phyloP scores from a whole-genome alignment of 129 eudicot species.

The Chrysanthemum seticuspe region DNA sequence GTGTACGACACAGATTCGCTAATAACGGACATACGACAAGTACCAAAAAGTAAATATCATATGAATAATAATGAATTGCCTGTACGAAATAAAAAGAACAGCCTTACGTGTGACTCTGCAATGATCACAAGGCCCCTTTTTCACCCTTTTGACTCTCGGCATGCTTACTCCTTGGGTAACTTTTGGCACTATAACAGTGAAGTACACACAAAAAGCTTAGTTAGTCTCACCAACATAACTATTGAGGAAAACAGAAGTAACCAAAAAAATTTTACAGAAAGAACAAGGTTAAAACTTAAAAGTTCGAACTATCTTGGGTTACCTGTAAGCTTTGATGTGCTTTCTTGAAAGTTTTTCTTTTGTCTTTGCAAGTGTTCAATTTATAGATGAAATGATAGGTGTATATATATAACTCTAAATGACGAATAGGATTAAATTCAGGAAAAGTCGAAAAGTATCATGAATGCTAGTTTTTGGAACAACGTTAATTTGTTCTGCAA shows the following conservation, averaged over 20 bases:
- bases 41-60: no score
- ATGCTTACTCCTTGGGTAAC: slow-evolving; percentile 25
- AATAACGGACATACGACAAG: no score
- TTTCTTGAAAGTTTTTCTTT: slow-evolving; percentile 22
- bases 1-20: no score
- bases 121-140: slow-evolving; percentile 42
- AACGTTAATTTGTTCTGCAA: slow-evolving; percentile 5
- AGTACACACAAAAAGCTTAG: background rate
- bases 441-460: background rate
- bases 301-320: background rate
- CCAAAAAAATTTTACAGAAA: background rate
- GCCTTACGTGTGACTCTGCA: slow-evolving; percentile 41
- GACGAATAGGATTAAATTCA: no score
- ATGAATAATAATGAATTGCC: no score
- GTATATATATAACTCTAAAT: background rate
- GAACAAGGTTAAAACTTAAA: background rate
- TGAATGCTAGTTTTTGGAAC: slow-evolving; percentile 4
- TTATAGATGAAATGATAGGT: slow-evolving; percentile 8
- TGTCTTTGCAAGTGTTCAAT: slow-evolving; percentile 8
- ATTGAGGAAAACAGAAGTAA: slow-evolving; percentile 5
- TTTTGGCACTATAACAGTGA: background rate
- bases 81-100: background rate
- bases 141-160: slow-evolving; percentile 26
- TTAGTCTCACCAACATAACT: no score
- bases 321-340: slow-evolving; percentile 26